Evolutionary conservation across 345 rosid species (phyloP).

Genomic region (Citrus trifoliata): DNA sequence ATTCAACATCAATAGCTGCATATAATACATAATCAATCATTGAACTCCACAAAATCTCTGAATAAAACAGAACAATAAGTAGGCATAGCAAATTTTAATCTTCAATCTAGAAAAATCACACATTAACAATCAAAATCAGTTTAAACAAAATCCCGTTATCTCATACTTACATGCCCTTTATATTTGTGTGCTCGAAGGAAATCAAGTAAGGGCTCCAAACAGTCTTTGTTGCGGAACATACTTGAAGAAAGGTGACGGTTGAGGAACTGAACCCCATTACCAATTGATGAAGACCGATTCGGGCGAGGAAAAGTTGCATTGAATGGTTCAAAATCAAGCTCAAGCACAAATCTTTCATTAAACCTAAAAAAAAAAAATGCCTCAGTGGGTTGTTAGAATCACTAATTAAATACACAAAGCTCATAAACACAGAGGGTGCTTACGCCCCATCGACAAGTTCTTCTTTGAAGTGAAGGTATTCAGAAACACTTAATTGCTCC

Average conservation of each 20-base stretch:
- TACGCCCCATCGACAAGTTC: constrained; percentile 80
- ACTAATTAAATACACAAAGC: neutral
- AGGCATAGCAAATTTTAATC: neutral
- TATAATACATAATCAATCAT: constrained; percentile 10
- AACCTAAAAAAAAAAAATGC: constrained; percentile 23
- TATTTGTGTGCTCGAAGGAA: constrained; percentile 81
- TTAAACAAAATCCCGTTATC: neutral
- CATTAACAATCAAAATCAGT: neutral
- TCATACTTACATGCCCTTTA: constrained; percentile 81
- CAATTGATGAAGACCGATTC: constrained; percentile 86
- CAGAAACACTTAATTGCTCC: constrained; percentile 74
- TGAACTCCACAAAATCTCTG: constrained; percentile 6
- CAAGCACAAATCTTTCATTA: constrained; percentile 56
- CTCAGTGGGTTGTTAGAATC: neutral
- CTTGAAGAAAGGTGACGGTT: constrained; percentile 94
- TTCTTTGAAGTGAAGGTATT: constrained; percentile 89
- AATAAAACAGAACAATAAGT: neutral
- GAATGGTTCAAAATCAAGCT: constrained; percentile 97
- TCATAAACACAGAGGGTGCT: constrained; percentile 21
- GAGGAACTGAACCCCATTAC: constrained; percentile 98
- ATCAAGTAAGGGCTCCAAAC: constrained; percentile 80
- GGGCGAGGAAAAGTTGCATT: constrained; percentile 89
- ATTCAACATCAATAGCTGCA: constrained; percentile 89
- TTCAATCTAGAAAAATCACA: neutral
- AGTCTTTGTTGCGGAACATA: constrained; percentile 92